phyloP scores from a whole-genome alignment of 2,329 filamentous ascomycete species.

The Huntiella bhutanensis region DNA sequence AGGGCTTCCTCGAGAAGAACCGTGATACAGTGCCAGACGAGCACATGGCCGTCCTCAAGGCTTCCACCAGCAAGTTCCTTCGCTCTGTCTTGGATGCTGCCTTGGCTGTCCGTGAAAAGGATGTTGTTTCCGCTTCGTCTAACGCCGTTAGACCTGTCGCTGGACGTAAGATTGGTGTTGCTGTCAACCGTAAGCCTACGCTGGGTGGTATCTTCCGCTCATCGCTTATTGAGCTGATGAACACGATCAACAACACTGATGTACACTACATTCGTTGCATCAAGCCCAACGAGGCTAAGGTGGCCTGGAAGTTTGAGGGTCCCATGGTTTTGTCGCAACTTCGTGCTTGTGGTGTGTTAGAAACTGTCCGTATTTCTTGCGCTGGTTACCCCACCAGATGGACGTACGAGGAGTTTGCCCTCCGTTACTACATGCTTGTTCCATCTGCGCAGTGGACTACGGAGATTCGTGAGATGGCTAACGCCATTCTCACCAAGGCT shows the following conservation, averaged over 20 bases:
- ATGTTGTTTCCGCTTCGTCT: constrained; percentile 43
- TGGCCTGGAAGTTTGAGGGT: constrained; percentile 93
- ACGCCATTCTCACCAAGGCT: constrained; percentile 75
- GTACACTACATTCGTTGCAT: constrained; percentile 99
- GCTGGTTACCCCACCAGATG: constrained; percentile 93
- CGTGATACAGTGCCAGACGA: constrained; percentile 96
- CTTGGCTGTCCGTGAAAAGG: constrained; percentile 75
- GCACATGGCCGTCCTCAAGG: constrained; percentile 80
- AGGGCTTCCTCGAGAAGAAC: constrained; percentile 99
- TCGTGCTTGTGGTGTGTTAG: constrained; percentile 92
- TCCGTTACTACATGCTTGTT: constrained; percentile 96
- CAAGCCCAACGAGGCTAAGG: constrained; percentile 95
- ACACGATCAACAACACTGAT: constrained; percentile 92
- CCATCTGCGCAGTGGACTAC: constrained; percentile 79
- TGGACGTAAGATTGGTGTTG: constrained; percentile 74
- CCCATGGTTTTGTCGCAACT: constrained; percentile 97
- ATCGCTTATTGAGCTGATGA: constrained; percentile 93
- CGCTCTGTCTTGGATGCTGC: constrained; percentile 70
- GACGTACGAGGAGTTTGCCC: constrained; percentile 97
- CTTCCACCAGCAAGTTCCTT: constrained; percentile 71
- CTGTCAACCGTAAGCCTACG: constrained; percentile 88
- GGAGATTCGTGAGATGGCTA: constrained; percentile 85
- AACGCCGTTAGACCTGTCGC: constrained; percentile 62
- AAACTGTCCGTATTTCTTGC: constrained; percentile 93
- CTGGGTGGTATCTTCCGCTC: constrained; percentile 98